Base-by-base conservation (phyloP, 495 filamentous ascomycete species). In the Hyaloscypha hepaticicola region DNA sequence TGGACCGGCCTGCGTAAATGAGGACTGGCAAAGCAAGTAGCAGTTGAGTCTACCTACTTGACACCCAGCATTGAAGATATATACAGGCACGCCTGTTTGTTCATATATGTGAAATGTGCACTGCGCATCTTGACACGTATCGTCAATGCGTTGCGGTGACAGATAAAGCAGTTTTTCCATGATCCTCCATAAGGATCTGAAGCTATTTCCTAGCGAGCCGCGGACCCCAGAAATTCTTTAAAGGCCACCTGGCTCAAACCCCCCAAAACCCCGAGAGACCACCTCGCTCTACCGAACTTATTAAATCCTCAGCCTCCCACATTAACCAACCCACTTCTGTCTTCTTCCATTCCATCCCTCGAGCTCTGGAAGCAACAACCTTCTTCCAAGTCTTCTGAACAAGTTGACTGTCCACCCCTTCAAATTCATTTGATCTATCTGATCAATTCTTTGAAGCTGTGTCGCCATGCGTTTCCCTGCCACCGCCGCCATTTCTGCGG, bases 401-500 rank as follows among this genome's bases (percentile, higher is more conserved):
- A 57, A 70, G 64, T 64, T 22, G 64, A 67, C 68, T 55, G 8
- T 51, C 48, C 53, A 31, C 28, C 12, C 58, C 63, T 34, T 27
- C 19, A 9, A 27, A 27, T 53, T 53, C 3, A 53, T 65, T 67
- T 62, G 48, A 61, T 67, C 41, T 11, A 49, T 50, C 61, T 66
- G 56, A 63, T 59, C 59, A 51, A 55, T 67, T 55, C 58, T 53
- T 38, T 48, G 66, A 24, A 31, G 59, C 53, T 27, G 53, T 53
- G 58, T 53, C 78, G 90, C 80, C 78, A 94, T 90, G 89, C 88
- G 91, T 79, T 85, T 92, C 61, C 56, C 66, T 29, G 58, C 70
- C 78, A 85, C 90, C 75, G 80, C 85, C 66, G 87, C 85, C 67
- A 84, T 89, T 72, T 86, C 88, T 69, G 85, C 89, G 72, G 87